Conservation (phyloP, 2,329 filamentous ascomycete genomes). For the Hymenoscyphus repandus region DNA sequence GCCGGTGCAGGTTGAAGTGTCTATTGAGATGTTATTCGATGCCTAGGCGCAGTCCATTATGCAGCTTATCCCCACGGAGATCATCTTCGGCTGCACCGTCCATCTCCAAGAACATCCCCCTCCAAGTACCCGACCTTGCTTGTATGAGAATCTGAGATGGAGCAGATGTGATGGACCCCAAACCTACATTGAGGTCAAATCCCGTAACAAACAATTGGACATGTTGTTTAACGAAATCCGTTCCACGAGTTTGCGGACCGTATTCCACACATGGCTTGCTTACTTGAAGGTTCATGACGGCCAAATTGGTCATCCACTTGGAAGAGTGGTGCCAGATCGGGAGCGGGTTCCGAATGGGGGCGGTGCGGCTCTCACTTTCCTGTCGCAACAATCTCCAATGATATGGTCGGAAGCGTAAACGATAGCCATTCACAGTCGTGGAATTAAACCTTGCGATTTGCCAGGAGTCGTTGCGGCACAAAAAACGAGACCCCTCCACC, state of each 20-base stretch:
- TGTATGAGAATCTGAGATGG: too few species aligned
- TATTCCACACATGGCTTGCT: too few species aligned
- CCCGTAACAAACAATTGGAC: too few species aligned
- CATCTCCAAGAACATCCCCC: neutral
- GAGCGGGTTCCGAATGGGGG: neutral
- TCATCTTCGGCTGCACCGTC: neutral
- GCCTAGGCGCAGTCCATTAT: neutral
- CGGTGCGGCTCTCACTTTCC: neutral
- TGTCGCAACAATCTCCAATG: neutral
- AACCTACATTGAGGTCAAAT: too few species aligned
- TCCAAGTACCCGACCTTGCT: too few species aligned
- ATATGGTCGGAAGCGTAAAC: neutral
- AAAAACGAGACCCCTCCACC: neutral
- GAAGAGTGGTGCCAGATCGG: too few species aligned
- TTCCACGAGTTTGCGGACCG: too few species aligned
- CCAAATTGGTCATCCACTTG: neutral
- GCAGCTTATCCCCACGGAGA: neutral
- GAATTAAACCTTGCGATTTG: too few species aligned
- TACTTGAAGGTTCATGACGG: too few species aligned
- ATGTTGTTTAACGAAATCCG: too few species aligned
- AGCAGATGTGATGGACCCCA: too few species aligned
- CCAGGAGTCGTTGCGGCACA: neutral
- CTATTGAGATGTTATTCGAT: neutral
- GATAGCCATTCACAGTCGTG: neutral
- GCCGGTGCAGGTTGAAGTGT: neutral